Conservation (phyloP, 192 early-diverging fungal species). For the Linnemannia exigua region DNA sequence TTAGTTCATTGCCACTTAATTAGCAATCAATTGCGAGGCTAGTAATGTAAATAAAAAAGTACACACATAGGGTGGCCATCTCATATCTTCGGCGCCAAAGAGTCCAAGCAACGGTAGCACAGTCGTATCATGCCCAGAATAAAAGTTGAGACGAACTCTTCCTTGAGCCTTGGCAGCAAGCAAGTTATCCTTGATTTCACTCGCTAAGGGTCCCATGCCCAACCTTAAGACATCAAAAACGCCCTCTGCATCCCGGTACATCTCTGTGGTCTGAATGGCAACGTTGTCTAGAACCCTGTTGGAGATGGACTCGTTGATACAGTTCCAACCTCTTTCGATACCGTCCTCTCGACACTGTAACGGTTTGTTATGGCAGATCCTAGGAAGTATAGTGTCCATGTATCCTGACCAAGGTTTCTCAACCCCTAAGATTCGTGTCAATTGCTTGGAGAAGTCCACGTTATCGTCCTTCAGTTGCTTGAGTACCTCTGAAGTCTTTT, state of each 20-base stretch:
- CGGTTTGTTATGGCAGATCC: slow-evolving; percentile 32
- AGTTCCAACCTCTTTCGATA: background rate
- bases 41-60: background rate
- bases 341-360: slow-evolving; percentile 25
- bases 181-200: slow-evolving; percentile 41
- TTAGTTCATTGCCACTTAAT: background rate
- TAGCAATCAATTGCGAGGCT: background rate
- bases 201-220: slow-evolving; percentile 41
- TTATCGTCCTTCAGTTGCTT: slow-evolving; percentile 29
- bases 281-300: slow-evolving; percentile 32
- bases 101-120: slow-evolving; percentile 40
- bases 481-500: slow-evolving; percentile 30
- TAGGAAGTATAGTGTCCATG: slow-evolving; percentile 50
- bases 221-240: slow-evolving; percentile 37
- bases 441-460: slow-evolving; percentile 17
- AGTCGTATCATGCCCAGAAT: slow-evolving; percentile 53
- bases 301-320: slow-evolving; percentile 13
- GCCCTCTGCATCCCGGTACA: slow-evolving; percentile 23
- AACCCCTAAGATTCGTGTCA: slow-evolving; percentile 21
- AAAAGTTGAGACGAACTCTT: slow-evolving; percentile 23
- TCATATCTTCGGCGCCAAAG: slow-evolving; percentile 26
- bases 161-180: slow-evolving; percentile 20
- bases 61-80: slow-evolving; percentile 56
- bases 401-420: slow-evolving; percentile 38
- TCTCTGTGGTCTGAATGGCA: slow-evolving; percentile 20